Evolutionary conservation across 2,329 filamentous ascomycete species (phyloP), one percentile per base, ranked within the genome.

Genomic region (Diaporthe nobilis): DNA sequence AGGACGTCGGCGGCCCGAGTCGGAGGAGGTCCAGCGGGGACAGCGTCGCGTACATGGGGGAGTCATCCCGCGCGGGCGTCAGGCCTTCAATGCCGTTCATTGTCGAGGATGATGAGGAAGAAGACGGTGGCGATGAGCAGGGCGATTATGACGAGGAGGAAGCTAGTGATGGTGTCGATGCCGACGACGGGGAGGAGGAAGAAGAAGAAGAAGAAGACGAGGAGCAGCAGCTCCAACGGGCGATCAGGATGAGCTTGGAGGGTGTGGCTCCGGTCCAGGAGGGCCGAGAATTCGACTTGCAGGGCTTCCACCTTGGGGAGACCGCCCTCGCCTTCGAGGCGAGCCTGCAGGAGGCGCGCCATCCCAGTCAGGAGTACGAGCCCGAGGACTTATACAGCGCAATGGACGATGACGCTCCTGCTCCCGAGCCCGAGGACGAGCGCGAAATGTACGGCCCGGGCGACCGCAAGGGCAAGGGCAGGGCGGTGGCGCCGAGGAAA

Each of bases 41-140:
- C 15, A 73, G 61, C 49, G 22, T 73, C 49, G 22, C 34, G 25
- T 55, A 22, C 71, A 8, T 31, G 37, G 58, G 71, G 12, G 25
- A 73, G 37, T 71, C 39, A 7, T 22, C 25, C 8, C 31, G 20
- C 15, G 49, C 39, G 12, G 47, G 51, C 49, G 55, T 13, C 44
- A 15, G 28, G 13, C 60, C 8, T 8, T 42, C n/a, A 5, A 31
- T 60, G 5, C 10, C 68, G 2, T 20, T 67, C 47, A 9, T 53
- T n/a, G 39, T 73, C n/a, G 61, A 73, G n/a, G 73, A 71, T 28
- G n/a, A 58, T 3, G 71, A 74, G 25, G 55, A 55, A 3, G 65
- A 53, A 8, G 22, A 13, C 5, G 34, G 31, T 20, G 58, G 31
- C 37, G 13, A 20, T 13, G 47, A 25, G 37, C 7, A 10, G 15